Conservation (phyloP, 2,329 filamentous ascomycete genomes). For the Fusarium marasasianum region DNA sequence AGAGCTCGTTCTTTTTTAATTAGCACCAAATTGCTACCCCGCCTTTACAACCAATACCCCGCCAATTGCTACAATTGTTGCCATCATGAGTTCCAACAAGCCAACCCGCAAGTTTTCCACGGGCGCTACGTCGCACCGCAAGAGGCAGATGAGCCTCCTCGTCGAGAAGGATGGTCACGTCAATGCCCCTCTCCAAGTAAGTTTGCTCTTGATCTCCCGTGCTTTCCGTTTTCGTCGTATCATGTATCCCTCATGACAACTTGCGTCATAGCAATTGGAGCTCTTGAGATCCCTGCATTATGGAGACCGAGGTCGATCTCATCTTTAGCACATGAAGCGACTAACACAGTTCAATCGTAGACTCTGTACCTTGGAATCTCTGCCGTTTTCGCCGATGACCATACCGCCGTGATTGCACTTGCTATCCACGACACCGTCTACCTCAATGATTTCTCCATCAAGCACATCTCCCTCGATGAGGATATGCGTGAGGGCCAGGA, state of each 20-base stretch:
- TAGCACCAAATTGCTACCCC: conserved; percentile 15
- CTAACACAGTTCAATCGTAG: conserved; percentile 47
- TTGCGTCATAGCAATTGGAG: conserved; percentile 15
- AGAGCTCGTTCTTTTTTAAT: not conserved
- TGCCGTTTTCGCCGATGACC: conserved; percentile 60
- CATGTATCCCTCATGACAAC: conserved; percentile 31
- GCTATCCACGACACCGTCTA: conserved; percentile 80
- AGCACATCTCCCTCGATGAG: conserved; percentile 60
- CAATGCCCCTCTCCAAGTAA: conserved; percentile 58
- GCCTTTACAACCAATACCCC: conserved; percentile 20
- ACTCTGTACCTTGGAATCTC: conserved; percentile 72
- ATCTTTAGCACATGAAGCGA: not conserved
- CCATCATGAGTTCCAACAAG: conserved; percentile 41
- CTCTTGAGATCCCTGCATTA: not conserved
- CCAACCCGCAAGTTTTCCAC: conserved; percentile 54
- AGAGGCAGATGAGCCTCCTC: conserved; percentile 57
- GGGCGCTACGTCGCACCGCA: conserved; percentile 57
- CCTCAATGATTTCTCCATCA: conserved; percentile 75
- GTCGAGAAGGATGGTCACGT: conserved; percentile 55
- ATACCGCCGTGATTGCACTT: conserved; percentile 68
- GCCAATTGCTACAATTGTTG: conserved; percentile 12
- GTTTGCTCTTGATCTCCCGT: conserved; percentile 14
- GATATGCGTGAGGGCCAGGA: conserved; percentile 53
- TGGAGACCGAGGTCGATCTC: not conserved
- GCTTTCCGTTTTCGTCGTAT: not conserved